These are phyloP conservation scores for Candida yuanshanica DNA, from an alignment of 805 yeast species.

Conservation along the genomic window DNA sequence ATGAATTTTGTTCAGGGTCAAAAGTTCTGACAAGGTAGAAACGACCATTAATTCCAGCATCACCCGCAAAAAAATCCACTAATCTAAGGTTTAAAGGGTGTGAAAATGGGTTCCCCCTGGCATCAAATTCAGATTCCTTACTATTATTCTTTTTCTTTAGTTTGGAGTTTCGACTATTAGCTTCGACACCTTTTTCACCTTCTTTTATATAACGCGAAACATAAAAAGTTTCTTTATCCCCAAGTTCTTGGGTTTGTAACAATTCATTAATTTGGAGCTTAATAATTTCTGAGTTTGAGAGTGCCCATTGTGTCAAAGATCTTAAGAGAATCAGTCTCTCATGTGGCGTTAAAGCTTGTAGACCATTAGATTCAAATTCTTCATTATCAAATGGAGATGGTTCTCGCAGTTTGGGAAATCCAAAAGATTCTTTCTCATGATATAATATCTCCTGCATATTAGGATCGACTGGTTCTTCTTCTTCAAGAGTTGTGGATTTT, in stretches of 20 bases:
- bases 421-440: slow-evolving; percentile 7
- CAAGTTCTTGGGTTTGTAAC: slow-evolving; percentile 12
- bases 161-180: slow-evolving; percentile 6
- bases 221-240: slow-evolving; percentile 23
- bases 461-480: slow-evolving; percentile 19
- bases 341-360: slow-evolving; percentile 15
- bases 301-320: slow-evolving; percentile 19
- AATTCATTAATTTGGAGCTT: slow-evolving; percentile 11
- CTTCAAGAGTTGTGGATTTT: slow-evolving; percentile 2
- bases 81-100: slow-evolving; percentile 19
- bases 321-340: slow-evolving; percentile 21
- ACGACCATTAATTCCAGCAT: slow-evolving; percentile 22
- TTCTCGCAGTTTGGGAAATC: slow-evolving; percentile 10
- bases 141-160: slow-evolving; percentile 5
- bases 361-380: slow-evolving; percentile 14
- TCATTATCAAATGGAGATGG: slow-evolving; percentile 19
- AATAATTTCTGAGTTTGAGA: slow-evolving; percentile 14
- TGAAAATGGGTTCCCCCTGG: slow-evolving; percentile 15
- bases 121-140: slow-evolving; percentile 11
- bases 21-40: slow-evolving; percentile 21
- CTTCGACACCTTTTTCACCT: slow-evolving; percentile 17
- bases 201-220: slow-evolving; percentile 20
- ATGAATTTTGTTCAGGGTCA: slow-evolving; percentile 13
- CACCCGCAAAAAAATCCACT: slow-evolving; percentile 24
- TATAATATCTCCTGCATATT: slow-evolving; percentile 16